Conservation (phyloP, 169 alveolate species). For the Eimeria falciformis region DNA sequence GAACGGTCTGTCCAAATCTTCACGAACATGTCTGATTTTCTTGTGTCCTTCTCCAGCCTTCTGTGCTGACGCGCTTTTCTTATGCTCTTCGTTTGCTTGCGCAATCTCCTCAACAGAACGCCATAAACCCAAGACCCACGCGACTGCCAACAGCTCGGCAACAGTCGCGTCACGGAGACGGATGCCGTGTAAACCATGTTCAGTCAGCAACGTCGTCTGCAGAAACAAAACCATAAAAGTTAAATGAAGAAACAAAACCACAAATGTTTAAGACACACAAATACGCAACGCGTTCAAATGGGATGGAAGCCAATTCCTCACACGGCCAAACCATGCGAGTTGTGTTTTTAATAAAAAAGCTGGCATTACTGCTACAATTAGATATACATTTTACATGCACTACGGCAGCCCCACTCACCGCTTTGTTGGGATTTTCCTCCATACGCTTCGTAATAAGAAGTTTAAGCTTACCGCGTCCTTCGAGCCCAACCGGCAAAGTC, state of each 20-base stretch:
- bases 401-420: not conserved
- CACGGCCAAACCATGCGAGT: no score
- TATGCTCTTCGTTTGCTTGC: conserved; percentile 14
- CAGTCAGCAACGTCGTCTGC: conserved; percentile 37
- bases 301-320: no score
- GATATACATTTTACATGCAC: not conserved
- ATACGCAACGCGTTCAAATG: no score
- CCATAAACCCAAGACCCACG: conserved; percentile 62
- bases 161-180: conserved; percentile 53
- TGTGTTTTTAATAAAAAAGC: no score
- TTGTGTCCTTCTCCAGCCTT: not conserved
- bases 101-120: conserved; percentile 16
- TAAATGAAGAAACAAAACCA: not conserved
- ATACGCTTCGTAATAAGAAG: conserved; percentile 3
- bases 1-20: not conserved
- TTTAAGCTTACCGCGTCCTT: not conserved
- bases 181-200: conserved; percentile 10
- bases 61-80: not conserved
- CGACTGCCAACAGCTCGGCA: conserved; percentile 67
- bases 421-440: not conserved
- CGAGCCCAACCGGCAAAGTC: not conserved
- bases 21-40: no score
- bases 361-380: no score
- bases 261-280: no score
- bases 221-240: not conserved